phyloP scores from a whole-genome alignment of 2,329 filamentous ascomycete species.

The Botrytis cinerea region DNA sequence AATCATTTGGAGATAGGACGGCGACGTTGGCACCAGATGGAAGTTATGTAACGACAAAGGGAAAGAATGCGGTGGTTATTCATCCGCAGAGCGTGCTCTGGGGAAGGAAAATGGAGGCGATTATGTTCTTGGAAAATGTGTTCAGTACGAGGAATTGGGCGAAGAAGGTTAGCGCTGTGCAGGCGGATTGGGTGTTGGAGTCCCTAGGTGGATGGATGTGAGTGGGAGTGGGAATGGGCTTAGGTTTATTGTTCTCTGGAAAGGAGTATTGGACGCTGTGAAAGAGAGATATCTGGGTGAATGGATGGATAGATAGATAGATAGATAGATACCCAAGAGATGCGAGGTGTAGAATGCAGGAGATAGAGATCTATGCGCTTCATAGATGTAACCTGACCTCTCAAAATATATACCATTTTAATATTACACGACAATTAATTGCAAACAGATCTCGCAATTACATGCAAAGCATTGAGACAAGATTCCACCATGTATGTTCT shows the following conservation, averaged over 20 bases:
- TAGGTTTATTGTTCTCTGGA: not conserved
- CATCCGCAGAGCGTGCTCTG: constrained; percentile 65
- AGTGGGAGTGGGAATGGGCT: not conserved
- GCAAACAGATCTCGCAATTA: not conserved
- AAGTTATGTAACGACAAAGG: constrained; percentile 60
- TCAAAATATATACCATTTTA: not conserved
- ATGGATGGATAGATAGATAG: not conserved
- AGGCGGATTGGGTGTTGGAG: constrained; percentile 57
- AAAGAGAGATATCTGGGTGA: not conserved
- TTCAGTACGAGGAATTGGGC: constrained; percentile 68
- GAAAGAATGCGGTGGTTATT: constrained; percentile 61
- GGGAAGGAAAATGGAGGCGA: constrained; percentile 63
- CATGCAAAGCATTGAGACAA: not conserved
- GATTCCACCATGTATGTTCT: not conserved
- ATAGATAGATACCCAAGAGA: constrained; percentile 8
- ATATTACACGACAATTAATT: not conserved
- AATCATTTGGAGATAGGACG: constrained; percentile 61
- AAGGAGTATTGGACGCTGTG: not conserved
- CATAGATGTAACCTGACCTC: not conserved
- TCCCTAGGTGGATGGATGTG: constrained; percentile 28
- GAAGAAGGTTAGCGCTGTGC: constrained; percentile 64
- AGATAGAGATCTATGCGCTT: not conserved
- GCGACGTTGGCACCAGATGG: constrained; percentile 61
- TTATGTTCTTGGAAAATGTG: constrained; percentile 69
- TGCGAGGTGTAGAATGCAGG: not conserved